Evolutionary conservation across 2,329 filamentous ascomycete species (phyloP).

Genomic region (Aspergillus pseudoterreus): DNA sequence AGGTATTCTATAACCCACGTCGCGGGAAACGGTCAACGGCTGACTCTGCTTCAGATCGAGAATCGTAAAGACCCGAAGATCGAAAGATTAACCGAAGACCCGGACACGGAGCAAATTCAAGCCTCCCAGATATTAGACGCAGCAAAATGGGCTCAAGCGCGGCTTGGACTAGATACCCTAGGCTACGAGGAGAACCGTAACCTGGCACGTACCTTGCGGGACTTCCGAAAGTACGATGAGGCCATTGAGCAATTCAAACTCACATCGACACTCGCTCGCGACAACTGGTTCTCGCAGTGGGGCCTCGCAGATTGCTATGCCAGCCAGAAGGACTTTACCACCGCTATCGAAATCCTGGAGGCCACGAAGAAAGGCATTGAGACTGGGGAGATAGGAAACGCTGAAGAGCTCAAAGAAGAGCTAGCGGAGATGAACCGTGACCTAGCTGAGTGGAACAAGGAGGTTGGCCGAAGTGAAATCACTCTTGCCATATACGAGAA

Average conservation of each 20-base stretch:
- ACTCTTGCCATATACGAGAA: slow-evolving; percentile 12
- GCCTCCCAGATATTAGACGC: slow-evolving; percentile 9
- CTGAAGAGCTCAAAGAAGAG: background rate
- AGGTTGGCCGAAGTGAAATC: slow-evolving; percentile 2
- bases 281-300: slow-evolving; percentile 17
- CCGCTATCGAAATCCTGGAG: background rate
- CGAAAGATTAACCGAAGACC: background rate
- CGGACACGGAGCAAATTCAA: background rate
- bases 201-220: slow-evolving; percentile 15
- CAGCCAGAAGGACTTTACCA: slow-evolving; percentile 5
- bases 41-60: slow-evolving; percentile 5
- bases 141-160: slow-evolving; percentile 12
- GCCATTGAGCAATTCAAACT: slow-evolving; percentile 16
- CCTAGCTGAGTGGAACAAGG: slow-evolving; percentile 7
- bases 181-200: slow-evolving; percentile 15
- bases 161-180: slow-evolving; percentile 8
- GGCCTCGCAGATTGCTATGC: slow-evolving; percentile 14
- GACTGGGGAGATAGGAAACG: background rate
- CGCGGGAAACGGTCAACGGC: background rate
- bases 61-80: slow-evolving; percentile 6
- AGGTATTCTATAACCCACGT: background rate
- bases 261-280: slow-evolving; percentile 10
- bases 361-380: background rate
- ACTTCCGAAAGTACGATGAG: slow-evolving; percentile 10
- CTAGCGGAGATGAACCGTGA: slow-evolving; percentile 3